Percentiles rank a stretch among this genome's conserved stretches.
These are phyloP conservation scores for Yamadazyma triangularis DNA, from an alignment of 1,139 yeast genomes.

Conservation along the genomic window DNA sequence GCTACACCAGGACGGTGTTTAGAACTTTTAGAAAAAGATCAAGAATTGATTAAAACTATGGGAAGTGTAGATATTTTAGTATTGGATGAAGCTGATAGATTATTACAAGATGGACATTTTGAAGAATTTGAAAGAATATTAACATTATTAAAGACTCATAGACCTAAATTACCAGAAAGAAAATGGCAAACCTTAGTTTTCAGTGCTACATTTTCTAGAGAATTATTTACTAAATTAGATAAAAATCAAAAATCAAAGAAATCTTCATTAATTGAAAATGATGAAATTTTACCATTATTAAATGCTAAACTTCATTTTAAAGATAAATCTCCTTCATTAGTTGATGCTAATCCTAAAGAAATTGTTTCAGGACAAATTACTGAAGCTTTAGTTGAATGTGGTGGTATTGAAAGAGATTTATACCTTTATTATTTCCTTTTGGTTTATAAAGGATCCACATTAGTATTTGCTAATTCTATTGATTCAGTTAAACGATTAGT, in stretches of 20 bases:
- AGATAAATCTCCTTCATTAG: slow-evolving; percentile 53
- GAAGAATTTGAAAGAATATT: slow-evolving; percentile 85
- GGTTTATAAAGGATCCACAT: slow-evolving; percentile 83
- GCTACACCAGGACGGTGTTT: slow-evolving; percentile 96
- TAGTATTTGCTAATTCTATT: slow-evolving; percentile 91
- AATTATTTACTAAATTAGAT: slow-evolving; percentile 69
- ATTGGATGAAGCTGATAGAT: slow-evolving; percentile 95
- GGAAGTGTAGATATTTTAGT: slow-evolving; percentile 68
- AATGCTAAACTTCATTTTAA: slow-evolving; percentile 57
- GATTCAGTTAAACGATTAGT: slow-evolving; percentile 86
- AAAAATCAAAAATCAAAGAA: slow-evolving; percentile 28
- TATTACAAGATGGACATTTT: slow-evolving; percentile 93
- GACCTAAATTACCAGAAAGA: slow-evolving; percentile 27
- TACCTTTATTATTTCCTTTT: slow-evolving; percentile 83
- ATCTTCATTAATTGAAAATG: slow-evolving; percentile 35
- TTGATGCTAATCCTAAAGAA: slow-evolving; percentile 87
- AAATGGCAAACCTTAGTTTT: slow-evolving; percentile 90
- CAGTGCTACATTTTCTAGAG: slow-evolving; percentile 89
- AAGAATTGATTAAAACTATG: slow-evolving; percentile 49
- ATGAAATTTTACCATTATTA: slow-evolving; percentile 51
- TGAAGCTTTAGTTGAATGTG: slow-evolving; percentile 90
- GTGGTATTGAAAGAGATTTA: slow-evolving; percentile 84
- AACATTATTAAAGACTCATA: slow-evolving; percentile 46
- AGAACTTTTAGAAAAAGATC: slow-evolving; percentile 69
- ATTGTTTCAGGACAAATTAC: slow-evolving; percentile 70